phyloP scores from a whole-genome alignment of 768 basidiomycete species.

The Inosperma sp. region DNA sequence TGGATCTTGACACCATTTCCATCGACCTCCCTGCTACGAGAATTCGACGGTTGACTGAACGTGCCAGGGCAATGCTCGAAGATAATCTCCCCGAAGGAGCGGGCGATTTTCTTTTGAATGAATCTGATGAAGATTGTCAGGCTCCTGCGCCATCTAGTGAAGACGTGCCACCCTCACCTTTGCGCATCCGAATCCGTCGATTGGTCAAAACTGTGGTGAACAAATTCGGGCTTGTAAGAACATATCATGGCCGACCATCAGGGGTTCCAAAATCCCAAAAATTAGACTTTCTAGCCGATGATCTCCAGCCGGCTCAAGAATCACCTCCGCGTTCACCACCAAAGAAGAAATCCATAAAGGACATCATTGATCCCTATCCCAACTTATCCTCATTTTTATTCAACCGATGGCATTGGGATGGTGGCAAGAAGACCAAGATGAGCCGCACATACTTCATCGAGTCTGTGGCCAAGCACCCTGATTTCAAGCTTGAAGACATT shows the following conservation, averaged over 20 bases:
- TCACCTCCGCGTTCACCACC: background rate
- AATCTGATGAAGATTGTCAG: background rate
- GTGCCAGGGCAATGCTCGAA: slow-evolving; percentile 15
- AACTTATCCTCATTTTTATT: slow-evolving; percentile 21
- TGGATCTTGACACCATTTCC: background rate
- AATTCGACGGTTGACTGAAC: slow-evolving; percentile 13
- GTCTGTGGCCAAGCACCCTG: slow-evolving; percentile 12
- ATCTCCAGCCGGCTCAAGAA: slow-evolving; percentile 1
- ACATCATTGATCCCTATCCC: slow-evolving; percentile 23
- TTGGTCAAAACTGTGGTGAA: slow-evolving; percentile 18
- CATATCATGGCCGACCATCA: slow-evolving; percentile 16
- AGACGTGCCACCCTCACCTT: background rate
- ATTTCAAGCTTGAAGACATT: slow-evolving; percentile 18
- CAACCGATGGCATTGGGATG: slow-evolving; percentile 21
- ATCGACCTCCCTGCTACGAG: slow-evolving; percentile 9
- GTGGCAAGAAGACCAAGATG: slow-evolving; percentile 15
- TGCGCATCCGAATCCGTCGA: slow-evolving; percentile 15
- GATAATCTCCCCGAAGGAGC: slow-evolving; percentile 19
- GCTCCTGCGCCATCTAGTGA: background rate
- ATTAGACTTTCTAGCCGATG: slow-evolving; percentile 9
- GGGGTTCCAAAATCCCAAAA: slow-evolving; percentile 8
- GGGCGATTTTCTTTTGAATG: slow-evolving; percentile 9
- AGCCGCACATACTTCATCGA: slow-evolving; percentile 11
- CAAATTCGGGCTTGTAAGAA: slow-evolving; percentile 18
- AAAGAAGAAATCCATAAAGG: slow-evolving; percentile 1